A percentile compares a stretch with the other conserved stretches of the same genome.
Conservation (phyloP, 768 basidiomycete genomes). For the Kwoniella sp. region DNA sequence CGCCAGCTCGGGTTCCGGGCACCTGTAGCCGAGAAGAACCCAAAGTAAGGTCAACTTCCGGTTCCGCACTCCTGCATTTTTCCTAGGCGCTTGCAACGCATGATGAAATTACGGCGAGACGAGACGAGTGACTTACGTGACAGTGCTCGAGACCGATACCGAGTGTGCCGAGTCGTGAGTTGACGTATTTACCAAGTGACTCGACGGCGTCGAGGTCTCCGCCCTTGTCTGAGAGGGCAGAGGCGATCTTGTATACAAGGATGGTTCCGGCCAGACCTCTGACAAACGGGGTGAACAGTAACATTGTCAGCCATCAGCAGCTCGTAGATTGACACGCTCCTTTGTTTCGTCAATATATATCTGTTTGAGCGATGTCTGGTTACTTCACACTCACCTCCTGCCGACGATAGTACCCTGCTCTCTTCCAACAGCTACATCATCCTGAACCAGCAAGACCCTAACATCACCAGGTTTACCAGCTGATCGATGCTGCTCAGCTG, state of each 20-base stretch:
- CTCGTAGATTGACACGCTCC: no score
- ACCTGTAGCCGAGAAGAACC: slow-evolving; percentile 35
- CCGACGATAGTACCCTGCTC: slow-evolving; percentile 58
- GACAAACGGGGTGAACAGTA: neutral
- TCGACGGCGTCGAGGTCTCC: slow-evolving; percentile 54
- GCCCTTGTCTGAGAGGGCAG: slow-evolving; percentile 55
- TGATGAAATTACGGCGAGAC: no score
- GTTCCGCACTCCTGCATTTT: no score
- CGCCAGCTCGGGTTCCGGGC: slow-evolving; percentile 54
- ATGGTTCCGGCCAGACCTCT: slow-evolving; percentile 58
- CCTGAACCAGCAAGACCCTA: slow-evolving; percentile 55
- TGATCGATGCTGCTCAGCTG: slow-evolving; percentile 51
- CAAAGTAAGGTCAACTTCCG: neutral
- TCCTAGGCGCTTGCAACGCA: no score
- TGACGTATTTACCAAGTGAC: slow-evolving; percentile 49
- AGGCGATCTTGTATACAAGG: slow-evolving; percentile 57
- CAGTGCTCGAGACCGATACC: slow-evolving; percentile 58
- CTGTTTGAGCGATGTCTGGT: no score
- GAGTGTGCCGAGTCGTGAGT: slow-evolving; percentile 53
- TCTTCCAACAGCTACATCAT: slow-evolving; percentile 58
- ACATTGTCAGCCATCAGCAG: neutral
- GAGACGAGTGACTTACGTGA: slow-evolving; percentile 53
- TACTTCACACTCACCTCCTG: slow-evolving; percentile 44
- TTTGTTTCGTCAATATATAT: no score
- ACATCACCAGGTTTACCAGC: slow-evolving; percentile 47